Conservation (phyloP, 176 grass and related monocot species). For the Tillandsia leiboldiana region DNA sequence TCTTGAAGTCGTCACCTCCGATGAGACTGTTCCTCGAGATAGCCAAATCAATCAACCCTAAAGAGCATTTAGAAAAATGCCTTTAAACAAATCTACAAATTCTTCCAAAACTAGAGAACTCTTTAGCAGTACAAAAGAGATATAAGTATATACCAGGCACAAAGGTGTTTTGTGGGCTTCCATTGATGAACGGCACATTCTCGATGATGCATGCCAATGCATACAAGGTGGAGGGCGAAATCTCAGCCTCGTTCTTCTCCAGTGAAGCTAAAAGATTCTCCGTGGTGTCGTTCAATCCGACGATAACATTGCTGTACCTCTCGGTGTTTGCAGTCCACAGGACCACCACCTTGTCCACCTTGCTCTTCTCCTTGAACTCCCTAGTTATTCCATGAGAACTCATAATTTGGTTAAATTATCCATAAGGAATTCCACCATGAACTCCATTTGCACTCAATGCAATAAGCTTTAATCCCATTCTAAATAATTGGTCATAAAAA, state of each 20-base stretch:
- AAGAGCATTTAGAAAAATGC: constrained; percentile 17
- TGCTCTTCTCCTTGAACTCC: constrained; percentile 93
- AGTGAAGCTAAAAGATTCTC: constrained; percentile 73
- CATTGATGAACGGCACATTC: constrained; percentile 83
- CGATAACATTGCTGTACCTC: constrained; percentile 72
- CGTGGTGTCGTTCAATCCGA: constrained; percentile 80
- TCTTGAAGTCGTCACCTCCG: constrained; percentile 98
- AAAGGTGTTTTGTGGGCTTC: constrained; percentile 97
- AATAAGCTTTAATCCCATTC: too few relatives aligned
- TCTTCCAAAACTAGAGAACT: not conserved
- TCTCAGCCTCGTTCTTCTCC: constrained; percentile 68
- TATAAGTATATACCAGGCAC: constrained; percentile 48
- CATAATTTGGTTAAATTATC: too few relatives aligned
- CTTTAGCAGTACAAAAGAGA: not conserved
- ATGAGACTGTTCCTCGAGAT: constrained; percentile 77
- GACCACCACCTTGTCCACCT: constrained; percentile 85
- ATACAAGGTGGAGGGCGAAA: constrained; percentile 76
- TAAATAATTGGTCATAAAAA: too few relatives aligned
- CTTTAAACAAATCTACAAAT: not conserved
- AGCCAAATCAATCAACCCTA: constrained; percentile 89
- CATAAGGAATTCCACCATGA: not conserved
- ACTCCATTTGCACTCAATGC: too few relatives aligned
- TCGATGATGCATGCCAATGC: constrained; percentile 82
- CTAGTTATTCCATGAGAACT: constrained; percentile 5
- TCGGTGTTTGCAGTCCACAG: constrained; percentile 97